Base-by-base conservation (phyloP, 2,329 filamentous ascomycete species). In the Beauveria medogensis region DNA sequence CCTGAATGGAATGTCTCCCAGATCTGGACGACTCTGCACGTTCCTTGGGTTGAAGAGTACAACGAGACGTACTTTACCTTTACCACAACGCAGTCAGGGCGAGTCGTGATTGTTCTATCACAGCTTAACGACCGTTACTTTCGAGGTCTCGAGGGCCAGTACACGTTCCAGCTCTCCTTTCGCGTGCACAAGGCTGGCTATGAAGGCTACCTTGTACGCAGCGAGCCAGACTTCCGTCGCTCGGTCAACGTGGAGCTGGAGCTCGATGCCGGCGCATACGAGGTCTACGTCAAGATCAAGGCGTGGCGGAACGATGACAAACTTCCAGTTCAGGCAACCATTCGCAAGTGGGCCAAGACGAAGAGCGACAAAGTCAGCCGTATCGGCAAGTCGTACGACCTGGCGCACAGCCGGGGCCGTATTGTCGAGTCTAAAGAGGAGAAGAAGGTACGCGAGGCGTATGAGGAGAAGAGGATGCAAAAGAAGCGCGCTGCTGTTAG, bases 231-330 rank as follows among this genome's bases (percentile, higher is more conserved):
- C 40, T 80, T 82, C 63, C 73, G 81, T 24, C 85, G 91, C 7
- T 90, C 88, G 1, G 87, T 92, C 44, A 92, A 88, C 55, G 86
- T 89, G 1, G 91, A 94, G 70, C 79, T 94, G 9, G 80, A 87
- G 41, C 82, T 95, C 28, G 85, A 90, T 22, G 82, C 87, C 0
- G 91, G 91, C 12, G 84, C 82, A 48, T 95, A 95, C 72, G 84
- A 83, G 7, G 84, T 95, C 5, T 79, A 91, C 24, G 82, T 93
- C 71, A 91, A 90, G 69, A 81, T 94, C 62, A 85, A 86, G 8
- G 89, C 89, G 2, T 81, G 80, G 20, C 82, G 87, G n/a, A 70
- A 79, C 28, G 74, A 80, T 9, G 73, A 76, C 1, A 78, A 75
- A 1, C 59, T 77, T 28, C 74, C 77, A 18, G 87, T 91, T 64